Conservation (phyloP, 169 alveolate species). For the Neospora caninum region DNA sequence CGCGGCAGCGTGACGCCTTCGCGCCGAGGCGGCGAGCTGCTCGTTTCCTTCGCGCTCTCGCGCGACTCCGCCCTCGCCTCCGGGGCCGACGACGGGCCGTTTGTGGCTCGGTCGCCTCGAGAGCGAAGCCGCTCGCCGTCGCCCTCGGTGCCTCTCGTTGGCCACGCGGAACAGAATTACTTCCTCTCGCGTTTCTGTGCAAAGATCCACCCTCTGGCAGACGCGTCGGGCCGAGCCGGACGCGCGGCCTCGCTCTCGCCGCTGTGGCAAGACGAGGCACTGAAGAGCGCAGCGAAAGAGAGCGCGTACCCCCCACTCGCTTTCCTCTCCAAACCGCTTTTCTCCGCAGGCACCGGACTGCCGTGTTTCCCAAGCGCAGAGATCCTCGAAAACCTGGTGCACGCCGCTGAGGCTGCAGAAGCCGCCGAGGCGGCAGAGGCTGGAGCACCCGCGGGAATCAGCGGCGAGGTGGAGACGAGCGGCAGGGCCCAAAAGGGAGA, state of each 20-base stretch:
- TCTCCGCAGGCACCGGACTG: not conserved
- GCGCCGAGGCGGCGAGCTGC: not conserved
- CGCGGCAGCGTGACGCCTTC: not conserved
- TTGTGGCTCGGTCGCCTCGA: not conserved
- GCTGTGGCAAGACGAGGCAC: conserved; percentile 15
- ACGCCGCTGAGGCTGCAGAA: not conserved
- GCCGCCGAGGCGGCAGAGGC: not conserved
- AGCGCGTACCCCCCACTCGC: not conserved
- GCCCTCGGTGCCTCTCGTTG: not conserved
- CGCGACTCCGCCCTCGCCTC: not conserved
- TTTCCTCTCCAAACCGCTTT: not conserved
- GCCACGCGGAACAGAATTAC: not conserved
- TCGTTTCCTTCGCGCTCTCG: not conserved
- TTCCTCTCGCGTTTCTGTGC: not conserved
- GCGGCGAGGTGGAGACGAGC: not conserved
- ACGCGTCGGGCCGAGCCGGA: not conserved
- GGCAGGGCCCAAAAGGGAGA: not conserved
- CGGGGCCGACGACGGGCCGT: not conserved
- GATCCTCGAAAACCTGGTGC: not conserved
- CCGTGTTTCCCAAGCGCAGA: conserved; percentile 21
- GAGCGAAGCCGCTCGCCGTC: not conserved
- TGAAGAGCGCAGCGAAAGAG: not conserved
- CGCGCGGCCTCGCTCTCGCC: not conserved
- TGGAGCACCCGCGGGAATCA: too few relatives aligned
- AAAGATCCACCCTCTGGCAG: not conserved